phyloP scores from a whole-genome alignment of 805 yeast species.

The Candida anglica region DNA sequence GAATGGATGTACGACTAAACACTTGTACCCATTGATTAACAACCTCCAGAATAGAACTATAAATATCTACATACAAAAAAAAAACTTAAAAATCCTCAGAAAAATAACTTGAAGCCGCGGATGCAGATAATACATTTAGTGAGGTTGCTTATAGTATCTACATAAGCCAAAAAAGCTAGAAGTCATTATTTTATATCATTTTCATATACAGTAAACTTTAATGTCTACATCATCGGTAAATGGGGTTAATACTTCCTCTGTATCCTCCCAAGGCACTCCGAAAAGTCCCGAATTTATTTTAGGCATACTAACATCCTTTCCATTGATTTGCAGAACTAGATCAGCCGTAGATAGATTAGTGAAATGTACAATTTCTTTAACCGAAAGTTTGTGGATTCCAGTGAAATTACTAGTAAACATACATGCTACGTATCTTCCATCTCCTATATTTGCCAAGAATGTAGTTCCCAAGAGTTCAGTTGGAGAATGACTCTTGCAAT shows the following conservation, averaged over 20 bases:
- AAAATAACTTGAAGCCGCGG: too few relatives aligned
- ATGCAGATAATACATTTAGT: too few relatives aligned
- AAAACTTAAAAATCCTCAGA: too few relatives aligned
- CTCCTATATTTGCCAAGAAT: constrained; percentile 35
- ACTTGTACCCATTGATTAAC: too few relatives aligned
- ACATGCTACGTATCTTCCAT: constrained; percentile 50
- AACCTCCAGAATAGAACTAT: too few relatives aligned
- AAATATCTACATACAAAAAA: too few relatives aligned
- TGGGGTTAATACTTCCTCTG: constrained; percentile 48
- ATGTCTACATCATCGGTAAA: constrained; percentile 25
- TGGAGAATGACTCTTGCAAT: constrained; percentile 30
- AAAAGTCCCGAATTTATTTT: constrained; percentile 79
- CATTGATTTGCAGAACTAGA: constrained; percentile 33
- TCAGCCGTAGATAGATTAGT: constrained; percentile 51
- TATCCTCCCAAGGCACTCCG: constrained; percentile 71
- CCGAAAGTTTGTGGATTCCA: constrained; percentile 42
- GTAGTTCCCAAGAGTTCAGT: constrained; percentile 51
- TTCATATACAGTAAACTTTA: constrained; percentile 46
- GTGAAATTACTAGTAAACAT: constrained; percentile 61
- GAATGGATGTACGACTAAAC: too few relatives aligned
- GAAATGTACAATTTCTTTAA: constrained; percentile 43
- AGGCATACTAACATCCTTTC: constrained; percentile 54
- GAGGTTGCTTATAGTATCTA: too few relatives aligned
- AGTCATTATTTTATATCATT: too few relatives aligned
- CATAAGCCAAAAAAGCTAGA: too few relatives aligned